Percentiles rank a stretch among this genome's conserved stretches.
These are phyloP conservation scores for Cyberlindnera galapagoensis DNA, from an alignment of 805 yeast species.

Conservation along the genomic window DNA sequence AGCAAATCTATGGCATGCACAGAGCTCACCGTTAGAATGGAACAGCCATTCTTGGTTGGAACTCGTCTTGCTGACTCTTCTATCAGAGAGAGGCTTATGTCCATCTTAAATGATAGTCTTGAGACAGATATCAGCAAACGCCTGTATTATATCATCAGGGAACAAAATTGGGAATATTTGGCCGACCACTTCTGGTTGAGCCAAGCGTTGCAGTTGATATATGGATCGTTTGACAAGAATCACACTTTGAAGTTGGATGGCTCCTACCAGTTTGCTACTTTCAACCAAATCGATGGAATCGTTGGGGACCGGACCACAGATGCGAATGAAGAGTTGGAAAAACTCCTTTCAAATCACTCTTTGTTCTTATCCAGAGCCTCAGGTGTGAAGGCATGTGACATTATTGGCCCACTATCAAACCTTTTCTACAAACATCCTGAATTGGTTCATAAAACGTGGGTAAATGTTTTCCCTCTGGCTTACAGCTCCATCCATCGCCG, in stretches of 20 bases:
- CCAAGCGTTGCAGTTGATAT: slow-evolving; percentile 83
- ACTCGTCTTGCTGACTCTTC: slow-evolving; percentile 74
- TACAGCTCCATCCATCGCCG: slow-evolving; percentile 68
- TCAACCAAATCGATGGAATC: slow-evolving; percentile 33
- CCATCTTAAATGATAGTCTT: slow-evolving; percentile 68
- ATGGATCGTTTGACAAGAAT: slow-evolving; percentile 63
- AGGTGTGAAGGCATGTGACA: slow-evolving; percentile 46
- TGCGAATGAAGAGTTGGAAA: slow-evolving; percentile 22
- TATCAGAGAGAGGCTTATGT: slow-evolving; percentile 72
- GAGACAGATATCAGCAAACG: slow-evolving; percentile 76
- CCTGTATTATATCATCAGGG: slow-evolving; percentile 79
- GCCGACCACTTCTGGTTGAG: slow-evolving; percentile 94
- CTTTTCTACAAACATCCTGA: slow-evolving; percentile 77
- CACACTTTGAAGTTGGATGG: slow-evolving; percentile 39
- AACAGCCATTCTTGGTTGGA: slow-evolving; percentile 93
- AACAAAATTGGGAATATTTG: slow-evolving; percentile 94
- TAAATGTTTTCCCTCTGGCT: slow-evolving; percentile 73
- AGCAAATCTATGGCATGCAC: slow-evolving; percentile 71
- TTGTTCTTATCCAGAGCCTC: slow-evolving; percentile 23
- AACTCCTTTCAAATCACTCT: slow-evolving; percentile 27
- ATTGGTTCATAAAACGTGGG: slow-evolving; percentile 80
- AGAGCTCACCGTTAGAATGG: slow-evolving; percentile 90
- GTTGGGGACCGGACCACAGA: slow-evolving; percentile 19
- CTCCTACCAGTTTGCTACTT: slow-evolving; percentile 48
- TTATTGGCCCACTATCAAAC: slow-evolving; percentile 69